A percentile compares a stretch with the other conserved stretches of the same genome.
These are phyloP conservation scores for Fusarium sp. DNA, from an alignment of 2,329 filamentous ascomycete genomes.

Conservation along the genomic window DNA sequence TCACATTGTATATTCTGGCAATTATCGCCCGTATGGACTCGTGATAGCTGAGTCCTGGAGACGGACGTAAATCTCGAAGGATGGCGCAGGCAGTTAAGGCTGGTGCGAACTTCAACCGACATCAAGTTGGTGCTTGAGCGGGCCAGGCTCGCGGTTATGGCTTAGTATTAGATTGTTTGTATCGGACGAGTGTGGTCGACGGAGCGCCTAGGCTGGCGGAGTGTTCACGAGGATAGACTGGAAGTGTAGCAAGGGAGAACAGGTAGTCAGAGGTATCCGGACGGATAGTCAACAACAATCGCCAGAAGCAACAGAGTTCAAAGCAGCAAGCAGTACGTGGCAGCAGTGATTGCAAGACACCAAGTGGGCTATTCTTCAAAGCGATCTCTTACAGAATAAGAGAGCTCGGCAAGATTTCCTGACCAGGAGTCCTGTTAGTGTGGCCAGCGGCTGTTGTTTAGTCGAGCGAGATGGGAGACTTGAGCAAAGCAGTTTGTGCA, in stretches of 20 bases:
- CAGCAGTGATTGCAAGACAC: conserved; percentile 40
- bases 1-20: conserved; percentile 62
- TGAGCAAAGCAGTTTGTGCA: conserved; percentile 18
- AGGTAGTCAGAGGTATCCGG: conserved; percentile 12
- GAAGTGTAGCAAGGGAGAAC: conserved; percentile 7
- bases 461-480: conserved; percentile 12
- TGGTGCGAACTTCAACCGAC: conserved; percentile 66
- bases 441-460: conserved; percentile 36
- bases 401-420: conserved; percentile 40
- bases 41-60: conserved; percentile 63
- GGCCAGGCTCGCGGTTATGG: conserved; percentile 42
- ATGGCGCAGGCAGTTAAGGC: conserved; percentile 65
- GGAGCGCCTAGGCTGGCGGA: conserved; percentile 6
- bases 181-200: conserved; percentile 20
- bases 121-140: conserved; percentile 60
- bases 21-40: conserved; percentile 65
- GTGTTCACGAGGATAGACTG: conserved; percentile 12
- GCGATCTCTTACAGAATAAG: conserved; percentile 29
- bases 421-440: conserved; percentile 33
- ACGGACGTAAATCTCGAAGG: conserved; percentile 66
- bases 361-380: conserved; percentile 41
- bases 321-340: conserved; percentile 36
- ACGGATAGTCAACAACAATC: conserved; percentile 8
- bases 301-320: conserved; percentile 13
- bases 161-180: conserved; percentile 16